These are phyloP conservation scores for Candida arabinofermentans DNA, from an alignment of 805 yeast species.

Conservation along the genomic window DNA sequence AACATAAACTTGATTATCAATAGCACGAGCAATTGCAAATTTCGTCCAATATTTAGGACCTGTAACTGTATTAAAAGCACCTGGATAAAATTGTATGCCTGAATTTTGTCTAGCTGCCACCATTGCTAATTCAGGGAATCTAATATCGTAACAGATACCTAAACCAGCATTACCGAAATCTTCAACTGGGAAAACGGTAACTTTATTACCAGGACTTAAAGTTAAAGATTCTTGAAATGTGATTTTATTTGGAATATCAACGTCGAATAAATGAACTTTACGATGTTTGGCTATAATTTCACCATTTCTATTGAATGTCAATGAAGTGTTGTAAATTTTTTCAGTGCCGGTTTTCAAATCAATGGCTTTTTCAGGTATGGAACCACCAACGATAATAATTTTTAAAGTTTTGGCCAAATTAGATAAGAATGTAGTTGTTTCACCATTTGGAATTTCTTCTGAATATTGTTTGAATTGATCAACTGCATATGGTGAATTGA, in stretches of 20 bases:
- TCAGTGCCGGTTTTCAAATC: slow-evolving; percentile 61
- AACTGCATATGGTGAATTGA: slow-evolving; percentile 92
- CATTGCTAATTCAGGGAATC: slow-evolving; percentile 76
- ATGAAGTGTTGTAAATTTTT: slow-evolving; percentile 65
- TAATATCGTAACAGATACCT: slow-evolving; percentile 80
- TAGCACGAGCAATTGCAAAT: slow-evolving; percentile 67
- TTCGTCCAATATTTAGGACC: slow-evolving; percentile 84
- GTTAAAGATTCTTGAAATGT: slow-evolving; percentile 79
- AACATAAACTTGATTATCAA: slow-evolving; percentile 70
- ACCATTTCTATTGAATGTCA: slow-evolving; percentile 71
- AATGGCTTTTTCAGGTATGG: slow-evolving; percentile 76
- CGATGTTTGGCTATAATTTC: slow-evolving; percentile 82
- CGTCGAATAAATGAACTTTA: slow-evolving; percentile 87
- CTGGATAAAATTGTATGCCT: slow-evolving; percentile 77
- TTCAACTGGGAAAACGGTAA: slow-evolving; percentile 69
- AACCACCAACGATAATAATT: slow-evolving; percentile 81
- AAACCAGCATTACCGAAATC: slow-evolving; percentile 72
- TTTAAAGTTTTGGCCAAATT: slow-evolving; percentile 60
- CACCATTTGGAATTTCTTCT: slow-evolving; percentile 78
- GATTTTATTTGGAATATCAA: slow-evolving; percentile 88
- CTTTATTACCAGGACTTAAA: slow-evolving; percentile 73
- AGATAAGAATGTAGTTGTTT: slow-evolving; percentile 58
- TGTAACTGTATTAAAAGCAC: slow-evolving; percentile 80
- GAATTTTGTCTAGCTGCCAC: slow-evolving; percentile 65
- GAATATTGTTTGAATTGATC: slow-evolving; percentile 83